Evolutionary conservation across 148 eudicot species (phyloP), one percentile per base, ranked within the genome.

Genomic region (Rhododendron vialii): DNA sequence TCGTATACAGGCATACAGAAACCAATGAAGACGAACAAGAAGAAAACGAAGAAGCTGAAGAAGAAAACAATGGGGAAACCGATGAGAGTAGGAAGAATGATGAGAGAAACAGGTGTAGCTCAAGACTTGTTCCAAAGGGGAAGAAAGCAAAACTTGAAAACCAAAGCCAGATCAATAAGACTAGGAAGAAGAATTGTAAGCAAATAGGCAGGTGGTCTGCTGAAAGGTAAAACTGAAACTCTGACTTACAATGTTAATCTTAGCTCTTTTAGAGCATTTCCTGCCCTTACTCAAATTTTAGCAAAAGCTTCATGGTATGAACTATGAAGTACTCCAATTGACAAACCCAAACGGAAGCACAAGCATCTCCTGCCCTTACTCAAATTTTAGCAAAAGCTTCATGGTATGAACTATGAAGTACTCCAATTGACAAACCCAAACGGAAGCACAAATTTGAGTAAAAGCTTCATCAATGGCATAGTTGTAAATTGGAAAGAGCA

Each of bases 161-260:
- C 7, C 71, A 50, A 69, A 84, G 22, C 75, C 76, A 87, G 82
- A 86, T 69, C 78, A 83, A 30, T 14, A 87, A 86, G 80, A 38
- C 6, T 2, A 86, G 78, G 36, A 47, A 18, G 38, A 87, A 86
- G 87, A 88, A 80, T 24, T 91, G 82, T 61, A 89, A 38, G 84
- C 84, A 88, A 50, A 75, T 88, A 84, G 91, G 90, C 78, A 89
- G 98, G 55, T 95, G 99, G 99, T 93, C 96, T 48, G 80, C 89
- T 75, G 92, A 47, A 63, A 83, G 43, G 57, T 83, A 7, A 7
- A 10, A 67, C 57, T 67, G 51, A 26, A 11, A 69, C 7, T n/a
- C n/a, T 69, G 17, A 22, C 6, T 33, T 63, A 55, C 47, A 14
- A 1, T 2, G 6, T 45, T 13, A 84, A 4, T 50, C 18, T 12